Evolutionary conservation across 2,329 filamentous ascomycete species (phyloP), one percentile per base, ranked within the genome.

Genomic region (Alternaria rosae): DNA sequence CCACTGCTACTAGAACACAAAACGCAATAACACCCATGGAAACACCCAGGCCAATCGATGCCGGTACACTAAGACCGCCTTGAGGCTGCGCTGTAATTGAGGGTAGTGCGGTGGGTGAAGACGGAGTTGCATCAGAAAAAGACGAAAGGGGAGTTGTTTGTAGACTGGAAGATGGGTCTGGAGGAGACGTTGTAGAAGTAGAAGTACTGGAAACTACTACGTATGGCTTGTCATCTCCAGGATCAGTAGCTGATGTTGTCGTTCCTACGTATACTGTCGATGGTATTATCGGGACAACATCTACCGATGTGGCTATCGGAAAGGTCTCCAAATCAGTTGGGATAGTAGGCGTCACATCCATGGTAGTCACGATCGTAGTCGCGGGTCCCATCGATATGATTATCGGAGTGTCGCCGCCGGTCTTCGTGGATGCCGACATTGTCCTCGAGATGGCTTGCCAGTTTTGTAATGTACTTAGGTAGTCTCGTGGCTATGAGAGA

Each of bases 301-400:
- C 9, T n/a, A n/a, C n/a, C n/a, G n/a, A n/a, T n/a, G 20, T 35
- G 5, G 35, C 20, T n/a, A n/a, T 32, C 3, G 28, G 15, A 17
- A 32, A 35, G 25, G 20, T 51, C 47, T 35, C 30, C 30, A 11
- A 9, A 35, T 51, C 47, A 5, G 23, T 35, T 17, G 30, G 35
- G 15, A n/a, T 32, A 11, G 45, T 44, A 4, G 26, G n/a, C 26
- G 35, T 2, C 0, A 28, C 35, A 15, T 17, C 2, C 2, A 51
- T 23, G 15, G 30, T 48, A 11, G 43, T 25, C 2, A 38, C 38
- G 13, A 50, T 15, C 13, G 54, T 57, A 15, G 15, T 38, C 10
- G 56, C 48, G 10, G 50, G 42, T 2, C 28, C 50, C 50, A 59
- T 54, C n/a, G 57, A 59, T 38, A 59, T 59, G 1, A 54, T 25